phyloP scores from a whole-genome alignment of 805 yeast species.

The Saccharomycopsis fermentans region DNA sequence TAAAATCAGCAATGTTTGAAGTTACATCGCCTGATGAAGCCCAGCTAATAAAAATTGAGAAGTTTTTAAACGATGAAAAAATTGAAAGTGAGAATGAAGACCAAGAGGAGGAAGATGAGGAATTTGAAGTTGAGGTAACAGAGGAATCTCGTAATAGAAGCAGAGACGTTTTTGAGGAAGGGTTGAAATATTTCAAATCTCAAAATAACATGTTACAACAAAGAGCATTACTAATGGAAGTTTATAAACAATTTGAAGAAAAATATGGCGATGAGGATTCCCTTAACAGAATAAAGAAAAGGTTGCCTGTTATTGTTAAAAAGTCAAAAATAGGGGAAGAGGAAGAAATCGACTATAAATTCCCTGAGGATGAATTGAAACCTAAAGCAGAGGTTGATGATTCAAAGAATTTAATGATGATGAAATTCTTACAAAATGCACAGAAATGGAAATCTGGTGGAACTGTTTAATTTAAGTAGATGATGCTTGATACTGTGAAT shows the following conservation, averaged over 20 bases:
- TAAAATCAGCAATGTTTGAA: slow-evolving; percentile 63
- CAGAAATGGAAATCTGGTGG: slow-evolving; percentile 12
- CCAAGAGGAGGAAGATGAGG: slow-evolving; percentile 34
- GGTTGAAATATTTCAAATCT: slow-evolving; percentile 35
- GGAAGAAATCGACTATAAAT: slow-evolving; percentile 51
- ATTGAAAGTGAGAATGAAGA: slow-evolving; percentile 32
- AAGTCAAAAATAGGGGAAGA: slow-evolving; percentile 36
- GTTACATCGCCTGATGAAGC: slow-evolving; percentile 48
- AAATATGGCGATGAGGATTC: slow-evolving; percentile 44
- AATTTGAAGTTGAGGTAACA: slow-evolving; percentile 40
- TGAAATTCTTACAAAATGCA: slow-evolving; percentile 16
- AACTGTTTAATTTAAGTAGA: not conserved
- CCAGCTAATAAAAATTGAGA: slow-evolving; percentile 33
- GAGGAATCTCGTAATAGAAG: slow-evolving; percentile 42
- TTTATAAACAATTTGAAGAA: slow-evolving; percentile 55
- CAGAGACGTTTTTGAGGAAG: slow-evolving; percentile 48
- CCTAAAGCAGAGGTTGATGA: slow-evolving; percentile 62
- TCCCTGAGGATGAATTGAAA: slow-evolving; percentile 57
- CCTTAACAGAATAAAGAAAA: slow-evolving; percentile 28
- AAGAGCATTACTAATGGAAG: slow-evolving; percentile 46
- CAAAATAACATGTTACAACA: slow-evolving; percentile 27
- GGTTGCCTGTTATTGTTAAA: slow-evolving; percentile 46
- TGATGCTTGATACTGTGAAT: too few relatives aligned
- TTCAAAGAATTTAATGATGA: slow-evolving; percentile 20
- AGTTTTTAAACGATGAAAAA: slow-evolving; percentile 14